These are phyloP conservation scores for Musa beccarii DNA, from an alignment of 176 grass and related monocot species.

Conservation along the genomic window DNA sequence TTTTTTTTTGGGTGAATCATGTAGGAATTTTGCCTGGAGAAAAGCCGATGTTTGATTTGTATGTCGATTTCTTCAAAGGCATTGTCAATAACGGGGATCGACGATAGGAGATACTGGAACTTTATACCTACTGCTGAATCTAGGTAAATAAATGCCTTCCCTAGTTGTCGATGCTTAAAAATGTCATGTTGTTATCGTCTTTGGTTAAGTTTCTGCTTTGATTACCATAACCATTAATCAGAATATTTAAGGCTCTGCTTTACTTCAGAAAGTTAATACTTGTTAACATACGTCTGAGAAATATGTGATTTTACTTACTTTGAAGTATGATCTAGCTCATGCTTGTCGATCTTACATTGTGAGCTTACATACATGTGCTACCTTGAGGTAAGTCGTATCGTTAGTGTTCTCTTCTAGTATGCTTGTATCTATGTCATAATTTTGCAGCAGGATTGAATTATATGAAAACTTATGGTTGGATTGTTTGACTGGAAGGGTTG, in stretches of 20 bases:
- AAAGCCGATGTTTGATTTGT: slow-evolving; percentile 51
- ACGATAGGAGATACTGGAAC: slow-evolving; percentile 97
- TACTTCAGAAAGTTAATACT: neutral
- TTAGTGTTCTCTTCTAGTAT: neutral
- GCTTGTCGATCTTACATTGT: neutral
- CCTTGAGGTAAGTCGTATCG: neutral
- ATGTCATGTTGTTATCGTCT: neutral
- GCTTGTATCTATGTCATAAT: neutral
- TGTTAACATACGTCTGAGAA: too few species aligned
- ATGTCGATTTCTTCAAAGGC: slow-evolving; percentile 81
- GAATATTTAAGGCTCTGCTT: neutral
- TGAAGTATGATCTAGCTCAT: too few species aligned
- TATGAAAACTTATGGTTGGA: too few species aligned
- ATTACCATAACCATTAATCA: neutral
- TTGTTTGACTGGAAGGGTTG: too few species aligned
- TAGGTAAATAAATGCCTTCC: slow-evolving; percentile 29
- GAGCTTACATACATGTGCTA: neutral
- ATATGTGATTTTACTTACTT: too few species aligned
- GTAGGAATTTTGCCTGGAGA: slow-evolving; percentile 95
- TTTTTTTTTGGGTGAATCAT: slow-evolving; percentile 18
- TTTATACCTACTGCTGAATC: slow-evolving; percentile 85
- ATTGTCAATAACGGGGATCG: slow-evolving; percentile 83
- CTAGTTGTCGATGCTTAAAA: neutral
- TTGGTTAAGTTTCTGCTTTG: neutral
- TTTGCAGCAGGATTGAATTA: neutral